Percentiles rank a stretch among this genome's conserved stretches.
Evolutionary conservation across 148 eudicot species (phyloP).

Genomic region (Beta vulgaris): DNA sequence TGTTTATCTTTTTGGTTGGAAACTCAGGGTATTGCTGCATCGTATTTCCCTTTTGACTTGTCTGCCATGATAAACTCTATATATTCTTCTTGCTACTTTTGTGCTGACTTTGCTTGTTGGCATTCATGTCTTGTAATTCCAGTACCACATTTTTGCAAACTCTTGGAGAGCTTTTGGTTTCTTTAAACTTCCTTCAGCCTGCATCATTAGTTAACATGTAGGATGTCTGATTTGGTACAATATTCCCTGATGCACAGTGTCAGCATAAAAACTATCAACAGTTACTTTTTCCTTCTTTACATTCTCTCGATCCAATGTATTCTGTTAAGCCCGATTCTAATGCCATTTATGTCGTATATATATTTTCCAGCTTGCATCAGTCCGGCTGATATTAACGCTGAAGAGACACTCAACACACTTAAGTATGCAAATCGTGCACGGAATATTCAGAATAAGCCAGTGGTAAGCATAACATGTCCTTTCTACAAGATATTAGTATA

Average conservation of each 20-base stretch:
- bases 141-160: background rate
- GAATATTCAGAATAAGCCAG: constrained; percentile 94
- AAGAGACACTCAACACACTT: constrained; percentile 98
- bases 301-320: background rate
- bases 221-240: background rate
- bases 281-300: constrained; percentile 1
- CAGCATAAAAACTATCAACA: background rate
- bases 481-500: constrained; percentile 1
- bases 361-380: constrained; percentile 87
- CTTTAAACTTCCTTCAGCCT: background rate
- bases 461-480: constrained; percentile 49
- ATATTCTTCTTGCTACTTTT: background rate
- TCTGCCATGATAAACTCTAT: constrained; percentile 1
- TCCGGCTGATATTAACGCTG: constrained; percentile 98
- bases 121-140: background rate
- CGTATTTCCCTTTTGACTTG: background rate
- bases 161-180: background rate
- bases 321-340: background rate
- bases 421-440: constrained; percentile 99
- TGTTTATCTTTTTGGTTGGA: background rate
- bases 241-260: background rate
- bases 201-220: background rate
- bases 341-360: constrained; percentile 8
- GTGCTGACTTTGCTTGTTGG: background rate
- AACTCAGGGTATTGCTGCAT: background rate